Base-by-base conservation (phyloP, 2,329 filamentous ascomycete genomes). In the Ophiocordyceps unilateralis region DNA sequence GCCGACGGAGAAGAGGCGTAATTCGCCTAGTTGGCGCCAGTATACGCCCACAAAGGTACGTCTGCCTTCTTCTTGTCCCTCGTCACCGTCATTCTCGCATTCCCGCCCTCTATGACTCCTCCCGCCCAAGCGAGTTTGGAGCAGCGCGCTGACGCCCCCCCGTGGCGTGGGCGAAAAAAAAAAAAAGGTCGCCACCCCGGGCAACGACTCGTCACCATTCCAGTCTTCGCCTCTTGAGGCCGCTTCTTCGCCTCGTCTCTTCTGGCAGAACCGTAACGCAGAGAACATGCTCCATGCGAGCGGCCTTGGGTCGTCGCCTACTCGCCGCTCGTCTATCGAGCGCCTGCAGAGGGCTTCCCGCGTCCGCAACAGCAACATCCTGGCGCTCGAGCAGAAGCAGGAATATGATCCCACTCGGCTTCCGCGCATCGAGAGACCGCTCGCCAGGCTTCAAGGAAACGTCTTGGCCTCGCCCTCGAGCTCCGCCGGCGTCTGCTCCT, bases 291-390 rank as follows among this genome's bases (percentile, higher is more conserved):
- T 70, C 44, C 77, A 76, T 49, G 69, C 74, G 47, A 68, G 70
- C 45, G 70, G 76, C 41, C 61, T 65, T 24, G 68, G 72, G 38
- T 78, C 82, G 11, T 81, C 81, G 39, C 78, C 84, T 20, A 80
- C 77, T 45, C 83, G 85, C 55, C 81, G 89, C 57, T 84, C 85
- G 39, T 96, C 89, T 17, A 88, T 98, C 51, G 91, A 98, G 71
- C 88, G 88, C 56, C 72, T 98, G 46, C 93, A 95, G 66, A 85
- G 81, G 59, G 88, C 87, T 26, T 94, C 89, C 44, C 83, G 91
- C 47, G 91, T 98, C 55, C 94, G 89, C 72, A 96, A 94, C 67
- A 95, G 89, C 72, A 93, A 81, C 65, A 95, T 96, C 71, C 85
- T 94, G 58, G 87, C 86, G 37, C 81, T 88, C 44, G 88, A 95